Evolutionary conservation across 2,329 filamentous ascomycete genomes (phyloP), one percentile per base, ranked within the genome.

Genomic region (Mollisia scopiformis): DNA sequence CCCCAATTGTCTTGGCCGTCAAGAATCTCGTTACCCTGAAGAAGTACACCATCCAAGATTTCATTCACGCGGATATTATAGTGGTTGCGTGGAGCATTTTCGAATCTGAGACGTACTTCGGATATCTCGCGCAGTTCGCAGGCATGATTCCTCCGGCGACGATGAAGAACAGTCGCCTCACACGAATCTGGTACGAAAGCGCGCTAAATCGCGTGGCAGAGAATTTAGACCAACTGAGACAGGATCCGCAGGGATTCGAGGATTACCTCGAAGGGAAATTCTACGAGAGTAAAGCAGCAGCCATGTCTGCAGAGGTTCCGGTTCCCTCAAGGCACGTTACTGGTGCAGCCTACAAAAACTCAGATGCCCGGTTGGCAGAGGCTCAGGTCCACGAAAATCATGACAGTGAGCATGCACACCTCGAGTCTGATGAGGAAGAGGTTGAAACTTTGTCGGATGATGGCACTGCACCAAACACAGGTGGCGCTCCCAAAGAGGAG

Each of bases 51-150:
- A 75, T 86, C 25, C 57, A 73, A 1, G 70, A 81, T 8, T 74
- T 89, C 3, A 66, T 75, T 52, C 62, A 75, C 1, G 82, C 84
- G 1, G 78, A 81, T 50, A 82, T 89, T 43, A 75, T 89, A 28
- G 73, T 90, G 13, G 43, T 25, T 23, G 74, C 84, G 3, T 84
- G 80, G 72, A 72, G 69, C 1, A 55, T 88, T 0, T 76, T 88
- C 27, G 75, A 76, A 1, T 75, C 75, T 6, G 68, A 75, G 0
- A 59, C 65, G 0, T 89, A 89, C 62, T 77, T 83, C 30, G 68
- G 77, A 1, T 74, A 75, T 21, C 66, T 88, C 30, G 80, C 83
- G 8, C 68, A 73, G 14, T 82, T 87, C 58, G 74, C 81, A 6
- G 84, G 79, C 3, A 49, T 71, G n/a, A 58, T 67, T n/a, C 61